Evolutionary conservation across 2,329 filamentous ascomycete genomes (phyloP).

Genomic region (Aspergillus transmontanensis): DNA sequence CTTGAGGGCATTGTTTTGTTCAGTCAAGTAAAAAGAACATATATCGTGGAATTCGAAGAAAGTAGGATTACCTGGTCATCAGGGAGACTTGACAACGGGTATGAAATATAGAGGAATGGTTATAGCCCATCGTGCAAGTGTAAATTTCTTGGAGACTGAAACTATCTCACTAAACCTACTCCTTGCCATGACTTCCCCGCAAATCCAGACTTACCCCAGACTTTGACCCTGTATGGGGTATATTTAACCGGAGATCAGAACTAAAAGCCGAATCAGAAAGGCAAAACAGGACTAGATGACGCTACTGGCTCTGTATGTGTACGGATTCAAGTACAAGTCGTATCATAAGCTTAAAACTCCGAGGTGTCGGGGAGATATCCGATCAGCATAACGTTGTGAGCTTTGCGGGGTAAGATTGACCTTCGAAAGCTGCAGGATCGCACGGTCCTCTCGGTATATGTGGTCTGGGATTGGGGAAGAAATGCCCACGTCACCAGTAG

Average conservation of each 20-base stretch:
- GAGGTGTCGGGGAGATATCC: background rate
- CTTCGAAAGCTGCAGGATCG: background rate
- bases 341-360: background rate
- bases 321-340: fast-evolving
- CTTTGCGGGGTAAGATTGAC: background rate
- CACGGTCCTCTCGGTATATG: background rate
- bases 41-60: background rate
- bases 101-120: too few species aligned
- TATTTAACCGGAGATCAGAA: background rate
- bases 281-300: background rate
- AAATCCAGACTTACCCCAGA: background rate
- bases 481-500: background rate
- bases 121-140: too few species aligned
- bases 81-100: too few species aligned
- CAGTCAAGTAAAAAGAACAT: background rate
- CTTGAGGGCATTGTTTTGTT: background rate
- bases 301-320: background rate
- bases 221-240: background rate
- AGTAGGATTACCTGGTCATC: background rate
- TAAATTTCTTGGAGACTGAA: background rate
- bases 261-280: background rate
- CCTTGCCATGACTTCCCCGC: background rate
- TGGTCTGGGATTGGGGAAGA: background rate
- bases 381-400: background rate
- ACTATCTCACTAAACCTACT: background rate